Percentiles rank a stretch among this genome's conserved stretches.
Conservation (phyloP, 2,329 filamentous ascomycete genomes). For the Bipolaris bicolor region DNA sequence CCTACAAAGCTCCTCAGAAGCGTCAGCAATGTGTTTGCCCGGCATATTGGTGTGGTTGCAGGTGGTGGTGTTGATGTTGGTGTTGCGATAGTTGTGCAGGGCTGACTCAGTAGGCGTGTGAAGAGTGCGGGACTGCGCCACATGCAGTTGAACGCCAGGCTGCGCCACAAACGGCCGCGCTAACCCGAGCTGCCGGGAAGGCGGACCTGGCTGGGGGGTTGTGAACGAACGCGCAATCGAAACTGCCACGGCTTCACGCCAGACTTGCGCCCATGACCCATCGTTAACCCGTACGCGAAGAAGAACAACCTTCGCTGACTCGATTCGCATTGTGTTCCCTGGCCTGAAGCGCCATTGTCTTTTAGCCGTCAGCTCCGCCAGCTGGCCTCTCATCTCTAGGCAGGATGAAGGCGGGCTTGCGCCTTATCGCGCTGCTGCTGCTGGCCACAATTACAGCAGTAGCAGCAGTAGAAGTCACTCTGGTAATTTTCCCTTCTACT, state of each 20-base stretch:
- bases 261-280: constrained; percentile 14
- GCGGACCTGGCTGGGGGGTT: constrained; percentile 18
- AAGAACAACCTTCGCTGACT: not conserved
- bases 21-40: constrained; percentile 32
- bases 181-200: constrained; percentile 22
- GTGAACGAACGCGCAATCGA: constrained; percentile 29
- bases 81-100: constrained; percentile 10
- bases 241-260: constrained; percentile 17
- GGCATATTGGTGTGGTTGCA: constrained; percentile 35
- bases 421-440: constrained; percentile 42
- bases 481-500: constrained; percentile 10
- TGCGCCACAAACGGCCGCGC: constrained; percentile 22
- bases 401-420: constrained; percentile 47
- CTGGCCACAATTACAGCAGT: constrained; percentile 42
- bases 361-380: constrained; percentile 29
- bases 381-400: constrained; percentile 37
- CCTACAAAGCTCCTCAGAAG: constrained; percentile 54
- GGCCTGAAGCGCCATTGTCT: constrained; percentile 6
- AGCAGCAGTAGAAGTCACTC: constrained; percentile 45
- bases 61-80: constrained; percentile 13
- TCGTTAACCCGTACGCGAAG: not conserved
- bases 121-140: constrained; percentile 21
- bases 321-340: constrained; percentile 6
- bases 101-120: constrained; percentile 15
- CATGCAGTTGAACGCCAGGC: constrained; percentile 15